phyloP scores from a whole-genome alignment of 306 rosid genomes.

The Fagus crenata region DNA sequence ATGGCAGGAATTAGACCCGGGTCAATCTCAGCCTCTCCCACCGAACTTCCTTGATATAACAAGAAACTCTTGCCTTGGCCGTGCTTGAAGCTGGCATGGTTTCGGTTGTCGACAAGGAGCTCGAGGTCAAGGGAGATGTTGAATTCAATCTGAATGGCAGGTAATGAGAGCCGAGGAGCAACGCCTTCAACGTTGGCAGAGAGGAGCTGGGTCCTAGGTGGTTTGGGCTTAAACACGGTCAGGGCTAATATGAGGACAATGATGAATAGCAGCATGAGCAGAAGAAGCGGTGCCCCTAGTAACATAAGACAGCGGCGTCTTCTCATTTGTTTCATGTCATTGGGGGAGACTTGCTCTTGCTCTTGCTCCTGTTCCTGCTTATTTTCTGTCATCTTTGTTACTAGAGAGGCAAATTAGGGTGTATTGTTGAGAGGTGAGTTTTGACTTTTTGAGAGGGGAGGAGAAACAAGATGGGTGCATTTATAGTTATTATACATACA shows the following conservation, averaged over 20 bases:
- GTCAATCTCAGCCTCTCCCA: constrained; percentile 53
- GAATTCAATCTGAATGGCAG: constrained; percentile 41
- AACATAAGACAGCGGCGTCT: constrained; percentile 28
- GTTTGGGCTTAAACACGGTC: constrained; percentile 54
- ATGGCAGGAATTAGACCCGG: constrained; percentile 54
- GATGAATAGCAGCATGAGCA: constrained; percentile 30
- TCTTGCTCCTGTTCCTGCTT: neutral
- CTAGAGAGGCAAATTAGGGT: too few species aligned
- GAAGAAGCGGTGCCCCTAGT: constrained; percentile 20
- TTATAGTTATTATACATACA: neutral
- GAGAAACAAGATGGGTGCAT: neutral
- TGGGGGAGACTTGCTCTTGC: neutral
- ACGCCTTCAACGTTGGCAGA: constrained; percentile 50
- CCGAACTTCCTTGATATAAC: constrained; percentile 36
- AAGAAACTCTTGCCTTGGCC: constrained; percentile 44
- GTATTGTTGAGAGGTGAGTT: too few species aligned
- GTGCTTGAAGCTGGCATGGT: constrained; percentile 58
- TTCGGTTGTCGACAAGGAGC: constrained; percentile 47
- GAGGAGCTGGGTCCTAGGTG: constrained; percentile 42
- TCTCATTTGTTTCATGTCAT: neutral
- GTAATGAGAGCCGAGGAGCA: constrained; percentile 47
- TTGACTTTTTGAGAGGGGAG: neutral
- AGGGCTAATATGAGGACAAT: constrained; percentile 44
- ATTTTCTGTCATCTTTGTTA: neutral
- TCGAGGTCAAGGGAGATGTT: constrained; percentile 51